Percentiles rank a stretch among this genome's conserved stretches.
Evolutionary conservation across 805 yeast species (phyloP).

Genomic region (Metschnikowia continentalis): DNA sequence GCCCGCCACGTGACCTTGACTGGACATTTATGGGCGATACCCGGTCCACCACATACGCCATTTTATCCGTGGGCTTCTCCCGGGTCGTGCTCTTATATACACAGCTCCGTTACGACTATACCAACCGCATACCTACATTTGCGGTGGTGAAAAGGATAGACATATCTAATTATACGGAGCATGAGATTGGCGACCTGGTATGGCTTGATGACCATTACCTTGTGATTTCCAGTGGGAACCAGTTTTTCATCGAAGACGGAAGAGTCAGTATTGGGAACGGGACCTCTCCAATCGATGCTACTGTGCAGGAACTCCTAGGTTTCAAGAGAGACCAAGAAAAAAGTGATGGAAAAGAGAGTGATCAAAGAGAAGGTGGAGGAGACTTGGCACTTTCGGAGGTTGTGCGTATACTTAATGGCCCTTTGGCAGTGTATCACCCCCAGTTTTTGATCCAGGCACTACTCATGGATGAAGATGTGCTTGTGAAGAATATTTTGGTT

Average conservation of each 20-base stretch:
- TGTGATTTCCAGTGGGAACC: slow-evolving; percentile 87
- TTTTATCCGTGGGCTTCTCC: slow-evolving; percentile 76
- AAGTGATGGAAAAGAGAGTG: not conserved
- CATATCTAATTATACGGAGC: slow-evolving; percentile 67
- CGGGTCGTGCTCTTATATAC: slow-evolving; percentile 64
- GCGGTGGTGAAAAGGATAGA: slow-evolving; percentile 70
- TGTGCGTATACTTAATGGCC: slow-evolving; percentile 79
- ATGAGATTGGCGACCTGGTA: slow-evolving; percentile 80
- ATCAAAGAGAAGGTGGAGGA: not conserved
- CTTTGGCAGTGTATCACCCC: slow-evolving; percentile 87
- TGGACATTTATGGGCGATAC: slow-evolving; percentile 64
- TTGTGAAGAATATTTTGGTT: slow-evolving; percentile 55
- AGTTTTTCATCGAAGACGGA: slow-evolving; percentile 77
- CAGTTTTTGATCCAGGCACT: slow-evolving; percentile 76
- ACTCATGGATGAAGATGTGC: slow-evolving; percentile 52
- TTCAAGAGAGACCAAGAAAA: slow-evolving; percentile 22
- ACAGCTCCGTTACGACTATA: slow-evolving; percentile 84
- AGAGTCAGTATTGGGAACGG: slow-evolving; percentile 31
- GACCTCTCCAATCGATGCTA: slow-evolving; percentile 44
- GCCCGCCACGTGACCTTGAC: slow-evolving; percentile 65
- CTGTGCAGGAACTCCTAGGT: slow-evolving; percentile 38
- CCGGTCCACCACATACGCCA: slow-evolving; percentile 49
- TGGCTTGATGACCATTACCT: slow-evolving; percentile 81
- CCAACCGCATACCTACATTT: slow-evolving; percentile 74
- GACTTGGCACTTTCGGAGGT: slow-evolving; percentile 55